A percentile compares a stretch with the other conserved stretches of the same genome.
Evolutionary conservation across 805 yeast genomes (phyloP).

Genomic region (Saturnispora gosingensis): DNA sequence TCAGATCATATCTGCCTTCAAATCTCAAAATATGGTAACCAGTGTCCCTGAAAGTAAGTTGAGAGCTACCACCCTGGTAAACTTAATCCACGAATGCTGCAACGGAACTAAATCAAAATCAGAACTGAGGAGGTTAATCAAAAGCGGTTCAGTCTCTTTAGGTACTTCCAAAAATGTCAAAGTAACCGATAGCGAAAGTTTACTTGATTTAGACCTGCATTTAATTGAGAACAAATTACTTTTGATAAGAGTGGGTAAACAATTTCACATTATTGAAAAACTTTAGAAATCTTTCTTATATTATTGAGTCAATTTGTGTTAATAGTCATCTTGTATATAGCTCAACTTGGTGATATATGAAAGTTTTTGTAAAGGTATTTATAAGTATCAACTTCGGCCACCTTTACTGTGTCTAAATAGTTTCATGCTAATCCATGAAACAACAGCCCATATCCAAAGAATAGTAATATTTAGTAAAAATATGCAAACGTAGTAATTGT

Average conservation of each 20-base stretch:
- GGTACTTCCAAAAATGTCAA: conserved; percentile 49
- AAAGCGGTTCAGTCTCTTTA: conserved; percentile 62
- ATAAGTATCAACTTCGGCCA: conserved; percentile 25
- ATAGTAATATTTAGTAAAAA: conserved; percentile 27
- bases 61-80: conserved; percentile 34
- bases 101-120: conserved; percentile 36
- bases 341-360: not conserved
- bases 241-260: conserved; percentile 68
- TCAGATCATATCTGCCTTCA: conserved; percentile 46
- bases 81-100: conserved; percentile 40
- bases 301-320: not conserved
- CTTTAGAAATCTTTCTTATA: not conserved
- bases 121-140: conserved; percentile 39
- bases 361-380: too few species aligned
- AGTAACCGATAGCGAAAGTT: conserved; percentile 38
- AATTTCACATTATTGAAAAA: conserved; percentile 47
- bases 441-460: conserved; percentile 60
- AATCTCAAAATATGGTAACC: conserved; percentile 45
- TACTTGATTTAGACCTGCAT: conserved; percentile 35
- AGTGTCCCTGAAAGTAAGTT: conserved; percentile 27
- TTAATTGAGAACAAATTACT: conserved; percentile 53
- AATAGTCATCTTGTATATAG: not conserved
- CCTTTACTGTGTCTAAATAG: conserved; percentile 74
- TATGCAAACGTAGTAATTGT: conserved; percentile 25
- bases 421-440: conserved; percentile 75